Evolutionary conservation across 2,329 filamentous ascomycete species (phyloP).

Genomic region (Colletotrichum sojae): DNA sequence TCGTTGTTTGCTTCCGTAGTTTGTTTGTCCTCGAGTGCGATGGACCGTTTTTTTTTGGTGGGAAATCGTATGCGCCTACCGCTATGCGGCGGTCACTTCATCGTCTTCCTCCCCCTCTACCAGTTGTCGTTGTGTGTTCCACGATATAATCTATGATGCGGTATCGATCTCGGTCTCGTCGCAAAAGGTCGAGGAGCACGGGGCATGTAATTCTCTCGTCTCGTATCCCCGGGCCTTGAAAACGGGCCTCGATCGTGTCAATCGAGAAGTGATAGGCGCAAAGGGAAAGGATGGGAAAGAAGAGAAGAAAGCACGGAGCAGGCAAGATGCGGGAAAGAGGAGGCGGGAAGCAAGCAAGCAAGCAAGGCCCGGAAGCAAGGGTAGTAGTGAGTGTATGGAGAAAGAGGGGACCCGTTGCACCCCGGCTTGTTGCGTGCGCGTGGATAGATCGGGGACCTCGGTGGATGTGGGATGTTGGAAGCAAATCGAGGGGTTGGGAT

Average conservation of each 20-base stretch:
- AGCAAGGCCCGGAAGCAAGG: not conserved
- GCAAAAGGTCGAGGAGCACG: not conserved
- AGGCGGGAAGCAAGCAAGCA: conserved; percentile 8
- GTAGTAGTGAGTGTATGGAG: conserved; percentile 27
- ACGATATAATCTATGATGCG: not conserved
- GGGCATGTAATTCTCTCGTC: conserved; percentile 2
- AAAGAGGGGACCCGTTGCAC: conserved; percentile 17
- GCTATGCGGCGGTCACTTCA: conserved; percentile 35
- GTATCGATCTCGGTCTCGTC: too few relatives aligned
- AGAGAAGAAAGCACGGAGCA: conserved; percentile 35
- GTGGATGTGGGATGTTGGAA: conserved; percentile 25
- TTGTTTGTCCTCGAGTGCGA: conserved; percentile 13
- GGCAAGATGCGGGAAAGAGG: conserved; percentile 33
- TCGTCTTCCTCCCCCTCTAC: conserved; percentile 11
- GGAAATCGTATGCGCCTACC: conserved; percentile 31
- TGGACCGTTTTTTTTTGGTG: conserved; percentile 22
- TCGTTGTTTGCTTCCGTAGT: not conserved
- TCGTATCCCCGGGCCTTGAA: conserved; percentile 7
- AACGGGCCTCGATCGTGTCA: conserved; percentile 17
- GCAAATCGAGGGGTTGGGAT: conserved; percentile 39
- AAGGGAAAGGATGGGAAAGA: not conserved
- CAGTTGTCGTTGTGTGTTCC: not conserved
- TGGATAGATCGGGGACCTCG: conserved; percentile 21
- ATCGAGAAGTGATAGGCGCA: conserved; percentile 20
- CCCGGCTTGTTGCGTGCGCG: too few relatives aligned